Percentiles rank a stretch among this genome's conserved stretches.
Evolutionary conservation across 1,139 yeast genomes (phyloP).

Genomic region (Candida sojae): DNA sequence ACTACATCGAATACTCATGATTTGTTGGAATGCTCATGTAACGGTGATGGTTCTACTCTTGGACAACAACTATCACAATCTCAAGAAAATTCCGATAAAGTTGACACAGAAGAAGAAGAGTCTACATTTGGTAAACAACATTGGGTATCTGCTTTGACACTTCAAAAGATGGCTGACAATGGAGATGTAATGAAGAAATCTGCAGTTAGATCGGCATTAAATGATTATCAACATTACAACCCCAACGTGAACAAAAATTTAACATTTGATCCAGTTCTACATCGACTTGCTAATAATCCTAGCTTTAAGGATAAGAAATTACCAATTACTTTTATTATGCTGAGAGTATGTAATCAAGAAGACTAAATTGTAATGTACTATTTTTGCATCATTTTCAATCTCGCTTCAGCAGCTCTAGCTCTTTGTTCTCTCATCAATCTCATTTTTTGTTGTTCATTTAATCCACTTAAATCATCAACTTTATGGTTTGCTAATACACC

Average conservation of each 20-base stretch:
- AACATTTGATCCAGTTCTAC: conserved; percentile 13
- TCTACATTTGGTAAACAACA: conserved; percentile 5
- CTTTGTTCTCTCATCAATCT: conserved; percentile 89
- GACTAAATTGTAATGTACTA: background rate
- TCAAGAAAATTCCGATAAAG: conserved; percentile 15
- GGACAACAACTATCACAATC: conserved; percentile 10
- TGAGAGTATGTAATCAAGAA: conserved; percentile 5
- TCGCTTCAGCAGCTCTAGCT: conserved; percentile 95
- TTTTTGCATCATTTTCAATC: conserved; percentile 40
- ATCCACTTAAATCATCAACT: conserved; percentile 31
- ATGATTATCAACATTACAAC: conserved; percentile 62
- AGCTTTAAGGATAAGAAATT: conserved; percentile 5
- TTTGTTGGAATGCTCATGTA: conserved; percentile 71
- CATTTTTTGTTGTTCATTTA: conserved; percentile 67
- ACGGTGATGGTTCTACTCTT: conserved; percentile 31
- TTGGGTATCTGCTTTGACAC: conserved; percentile 52
- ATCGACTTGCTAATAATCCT: conserved; percentile 9
- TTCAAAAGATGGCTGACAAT: conserved; percentile 12
- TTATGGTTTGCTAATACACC: conserved; percentile 26
- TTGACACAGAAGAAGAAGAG: conserved; percentile 12
- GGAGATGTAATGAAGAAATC: conserved; percentile 32
- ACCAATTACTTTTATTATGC: conserved; percentile 14
- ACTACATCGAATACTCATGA: conserved; percentile 81
- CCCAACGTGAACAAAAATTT: conserved; percentile 27
- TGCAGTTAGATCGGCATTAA: conserved; percentile 56